A percentile compares a stretch with the other conserved stretches of the same genome.
Conservation (phyloP, 176 grass and related monocot genomes). For the Rhipidocladum racemiflorum region DNA sequence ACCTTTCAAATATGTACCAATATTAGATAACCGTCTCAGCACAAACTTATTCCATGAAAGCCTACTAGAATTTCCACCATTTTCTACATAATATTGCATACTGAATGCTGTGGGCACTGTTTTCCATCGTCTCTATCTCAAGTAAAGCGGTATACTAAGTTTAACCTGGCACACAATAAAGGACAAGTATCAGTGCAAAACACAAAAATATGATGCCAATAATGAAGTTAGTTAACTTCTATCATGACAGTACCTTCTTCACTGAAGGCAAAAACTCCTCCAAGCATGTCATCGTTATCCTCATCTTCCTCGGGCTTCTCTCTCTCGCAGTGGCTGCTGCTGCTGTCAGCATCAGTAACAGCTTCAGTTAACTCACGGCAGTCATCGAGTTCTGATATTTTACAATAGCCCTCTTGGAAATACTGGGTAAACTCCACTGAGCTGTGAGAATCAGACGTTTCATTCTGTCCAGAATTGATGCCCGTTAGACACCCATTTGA, state of each 20-base stretch:
- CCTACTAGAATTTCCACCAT: conserved; percentile 48
- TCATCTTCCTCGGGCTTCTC: conserved; percentile 97
- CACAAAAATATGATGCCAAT: background rate
- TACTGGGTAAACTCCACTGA: conserved; percentile 84
- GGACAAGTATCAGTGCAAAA: conserved; percentile 21
- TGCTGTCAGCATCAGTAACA: conserved; percentile 99
- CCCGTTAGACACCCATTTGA: conserved; percentile 38
- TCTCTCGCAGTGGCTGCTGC: conserved; percentile 99
- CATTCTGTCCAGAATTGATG: conserved; percentile 50
- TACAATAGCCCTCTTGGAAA: conserved; percentile 99
- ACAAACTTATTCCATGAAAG: conserved; percentile 53
- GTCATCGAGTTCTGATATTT: conserved; percentile 99
- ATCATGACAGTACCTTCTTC: conserved; percentile 71
- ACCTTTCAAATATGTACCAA: conserved; percentile 59
- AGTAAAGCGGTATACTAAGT: conserved; percentile 48
- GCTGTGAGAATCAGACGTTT: conserved; percentile 57
- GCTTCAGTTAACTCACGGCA: conserved; percentile 99
- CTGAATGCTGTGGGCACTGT: conserved; percentile 36
- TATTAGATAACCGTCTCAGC: conserved; percentile 24
- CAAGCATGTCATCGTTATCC: conserved; percentile 95
- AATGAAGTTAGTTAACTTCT: background rate
- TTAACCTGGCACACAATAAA: conserved; percentile 52
- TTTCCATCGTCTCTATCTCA: conserved; percentile 39
- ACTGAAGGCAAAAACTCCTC: conserved; percentile 94
- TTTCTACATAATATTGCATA: conserved; percentile 48